Conservation (phyloP, 148 eudicot species). For the Mesembryanthemum crystallinum region DNA sequence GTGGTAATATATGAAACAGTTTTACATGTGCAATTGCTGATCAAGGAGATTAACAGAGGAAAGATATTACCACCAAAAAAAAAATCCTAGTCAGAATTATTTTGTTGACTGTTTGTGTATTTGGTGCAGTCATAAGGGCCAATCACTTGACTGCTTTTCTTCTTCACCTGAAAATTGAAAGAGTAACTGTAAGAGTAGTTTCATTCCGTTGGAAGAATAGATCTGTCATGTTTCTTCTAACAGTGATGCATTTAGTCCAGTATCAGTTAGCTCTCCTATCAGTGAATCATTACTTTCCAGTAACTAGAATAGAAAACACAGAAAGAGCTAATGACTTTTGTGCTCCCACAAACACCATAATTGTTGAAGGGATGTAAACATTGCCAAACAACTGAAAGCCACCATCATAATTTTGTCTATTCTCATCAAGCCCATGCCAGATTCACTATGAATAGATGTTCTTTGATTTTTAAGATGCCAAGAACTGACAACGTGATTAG, state of each 20-base stretch:
- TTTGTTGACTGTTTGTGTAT: slow-evolving; percentile 37
- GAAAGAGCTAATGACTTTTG: too few species aligned
- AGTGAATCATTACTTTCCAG: too few species aligned
- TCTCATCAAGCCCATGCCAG: too few species aligned
- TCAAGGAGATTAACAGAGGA: neutral
- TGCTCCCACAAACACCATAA: too few species aligned
- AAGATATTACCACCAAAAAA: slow-evolving; percentile 12
- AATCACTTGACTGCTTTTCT: slow-evolving; percentile 51
- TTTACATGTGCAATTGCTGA: neutral
- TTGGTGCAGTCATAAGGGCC: slow-evolving; percentile 97
- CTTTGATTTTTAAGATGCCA: too few species aligned
- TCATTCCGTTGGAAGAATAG: neutral
- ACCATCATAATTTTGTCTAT: too few species aligned
- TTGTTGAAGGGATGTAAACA: too few species aligned
- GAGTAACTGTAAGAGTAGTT: neutral
- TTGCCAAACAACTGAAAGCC: too few species aligned
- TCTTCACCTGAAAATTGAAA: slow-evolving; percentile 68
- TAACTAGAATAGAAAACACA: neutral
- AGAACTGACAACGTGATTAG: too few species aligned
- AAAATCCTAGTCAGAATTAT: slow-evolving; percentile 29
- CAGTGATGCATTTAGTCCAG: neutral
- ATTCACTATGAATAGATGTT: too few species aligned
- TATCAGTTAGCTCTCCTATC: neutral
- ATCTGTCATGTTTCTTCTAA: neutral
- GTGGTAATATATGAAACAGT: neutral